A percentile compares a stretch with the other conserved stretches of the same genome.
These are phyloP conservation scores for Heimioporus sp. DNA, from an alignment of 768 basidiomycete genomes.

Conservation along the genomic window DNA sequence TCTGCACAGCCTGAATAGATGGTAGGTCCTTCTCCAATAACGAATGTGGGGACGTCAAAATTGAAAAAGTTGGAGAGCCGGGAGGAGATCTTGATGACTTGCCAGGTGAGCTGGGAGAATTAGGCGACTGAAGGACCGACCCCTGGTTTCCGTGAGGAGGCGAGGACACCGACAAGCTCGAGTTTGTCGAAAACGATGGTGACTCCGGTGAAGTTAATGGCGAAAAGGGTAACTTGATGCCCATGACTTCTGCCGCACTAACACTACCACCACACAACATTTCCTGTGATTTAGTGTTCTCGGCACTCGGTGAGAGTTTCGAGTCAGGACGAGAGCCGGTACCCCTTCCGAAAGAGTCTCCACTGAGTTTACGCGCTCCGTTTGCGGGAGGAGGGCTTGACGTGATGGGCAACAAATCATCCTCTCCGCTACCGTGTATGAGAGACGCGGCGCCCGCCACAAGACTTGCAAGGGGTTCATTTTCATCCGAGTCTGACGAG, in stretches of 20 bases:
- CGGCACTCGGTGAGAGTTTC: constrained; percentile 32
- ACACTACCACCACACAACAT: constrained; percentile 5
- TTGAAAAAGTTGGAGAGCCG: constrained; percentile 27
- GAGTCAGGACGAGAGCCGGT: constrained; percentile 39
- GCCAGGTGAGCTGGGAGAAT: constrained; percentile 12
- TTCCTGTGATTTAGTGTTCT: constrained; percentile 25
- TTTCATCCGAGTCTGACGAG: constrained; percentile 26
- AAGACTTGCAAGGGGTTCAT: constrained; percentile 19
- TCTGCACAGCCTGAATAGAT: constrained; percentile 31
- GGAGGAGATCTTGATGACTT: constrained; percentile 21
- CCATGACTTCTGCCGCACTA: constrained; percentile 29
- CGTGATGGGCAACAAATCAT: constrained; percentile 3
- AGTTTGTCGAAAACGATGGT: constrained; percentile 31
- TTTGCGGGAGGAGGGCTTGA: constrained; percentile 29
- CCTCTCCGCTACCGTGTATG: constrained; percentile 19
- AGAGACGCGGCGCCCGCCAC: constrained; percentile 15
- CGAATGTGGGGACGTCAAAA: constrained; percentile 38
- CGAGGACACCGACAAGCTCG: constrained; percentile 24
- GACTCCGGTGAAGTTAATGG: constrained; percentile 30
- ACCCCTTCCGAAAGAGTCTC: constrained; percentile 32
- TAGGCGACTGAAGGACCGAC: constrained; percentile 12
- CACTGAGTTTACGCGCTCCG: constrained; percentile 31
- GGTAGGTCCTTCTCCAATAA: constrained; percentile 32
- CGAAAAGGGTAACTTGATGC: constrained; percentile 31
- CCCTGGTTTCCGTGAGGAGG: constrained; percentile 15